A percentile compares a stretch with the other conserved stretches of the same genome.
Conservation (phyloP, 2,329 filamentous ascomycete genomes). For the Monosporascus sp. region DNA sequence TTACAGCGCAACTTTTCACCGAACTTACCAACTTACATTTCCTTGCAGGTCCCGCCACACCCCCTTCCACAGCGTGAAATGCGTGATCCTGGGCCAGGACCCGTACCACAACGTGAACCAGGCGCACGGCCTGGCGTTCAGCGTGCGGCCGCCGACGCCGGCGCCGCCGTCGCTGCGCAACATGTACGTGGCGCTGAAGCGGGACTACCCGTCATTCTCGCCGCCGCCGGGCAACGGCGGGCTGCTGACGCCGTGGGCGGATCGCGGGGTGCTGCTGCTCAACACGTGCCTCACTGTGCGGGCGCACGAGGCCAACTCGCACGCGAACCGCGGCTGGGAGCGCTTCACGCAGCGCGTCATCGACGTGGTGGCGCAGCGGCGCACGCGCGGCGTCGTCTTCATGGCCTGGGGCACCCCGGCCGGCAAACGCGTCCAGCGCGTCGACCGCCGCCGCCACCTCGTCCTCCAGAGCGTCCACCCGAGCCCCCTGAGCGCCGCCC, state of each 20-base stretch:
- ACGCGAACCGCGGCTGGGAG: conserved; percentile 88
- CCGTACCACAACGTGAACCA: conserved; percentile 96
- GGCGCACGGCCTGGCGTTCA: conserved; percentile 94
- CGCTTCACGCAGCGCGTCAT: conserved; percentile 87
- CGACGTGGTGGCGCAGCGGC: conserved; percentile 73
- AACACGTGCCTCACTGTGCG: conserved; percentile 95
- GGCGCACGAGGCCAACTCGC: conserved; percentile 80
- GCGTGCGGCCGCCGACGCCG: conserved; percentile 79
- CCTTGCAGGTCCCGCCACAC: conserved; percentile 85
- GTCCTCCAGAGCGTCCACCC: conserved; percentile 87
- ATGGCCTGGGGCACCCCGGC: conserved; percentile 90
- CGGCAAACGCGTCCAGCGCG: conserved; percentile 67
- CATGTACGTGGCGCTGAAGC: conserved; percentile 84
- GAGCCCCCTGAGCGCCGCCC: conserved; percentile 79
- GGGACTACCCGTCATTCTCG: conserved; percentile 78
- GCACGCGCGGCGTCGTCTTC: conserved; percentile 82
- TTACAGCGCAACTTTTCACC: not conserved
- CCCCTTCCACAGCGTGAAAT: conserved; percentile 81
- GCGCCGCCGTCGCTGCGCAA: conserved; percentile 89
- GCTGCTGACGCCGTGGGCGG: conserved; percentile 87
- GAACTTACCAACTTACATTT: conserved; percentile 12
- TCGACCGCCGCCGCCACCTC: conserved; percentile 70
- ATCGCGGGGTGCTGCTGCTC: conserved; percentile 84
- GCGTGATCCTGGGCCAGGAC: conserved; percentile 91
- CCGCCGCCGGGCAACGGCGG: conserved; percentile 73